A percentile compares a stretch with the other conserved stretches of the same genome.
phyloP scores from a whole-genome alignment of 805 yeast genomes.

The Zygotorulaspora chibaensis region DNA sequence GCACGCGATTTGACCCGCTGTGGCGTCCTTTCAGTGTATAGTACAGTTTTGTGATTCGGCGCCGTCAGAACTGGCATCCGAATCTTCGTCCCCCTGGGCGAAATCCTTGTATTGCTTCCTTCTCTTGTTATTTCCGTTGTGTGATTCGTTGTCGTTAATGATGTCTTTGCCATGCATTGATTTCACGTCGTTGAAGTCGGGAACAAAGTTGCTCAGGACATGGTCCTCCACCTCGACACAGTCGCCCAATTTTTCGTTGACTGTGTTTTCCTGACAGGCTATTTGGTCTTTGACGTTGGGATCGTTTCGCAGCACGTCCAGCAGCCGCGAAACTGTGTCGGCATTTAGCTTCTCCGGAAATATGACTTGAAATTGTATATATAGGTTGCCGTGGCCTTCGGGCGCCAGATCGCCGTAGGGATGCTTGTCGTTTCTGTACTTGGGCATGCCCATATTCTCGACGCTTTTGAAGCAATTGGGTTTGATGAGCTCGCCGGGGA shows the following conservation, averaged over 20 bases:
- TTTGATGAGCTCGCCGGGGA: constrained; percentile 50
- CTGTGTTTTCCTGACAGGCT: constrained; percentile 9
- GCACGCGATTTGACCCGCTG: too few relatives aligned
- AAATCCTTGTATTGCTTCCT: background rate
- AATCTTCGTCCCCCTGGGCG: constrained; percentile 1
- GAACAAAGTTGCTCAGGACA: constrained; percentile 20
- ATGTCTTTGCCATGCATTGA: constrained; percentile 2
- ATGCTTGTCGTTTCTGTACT: constrained; percentile 27
- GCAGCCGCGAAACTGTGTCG: constrained; percentile 19
- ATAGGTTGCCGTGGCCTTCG: constrained; percentile 47
- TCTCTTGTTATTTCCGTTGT: constrained; percentile 4
- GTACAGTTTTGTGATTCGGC: constrained; percentile 8
- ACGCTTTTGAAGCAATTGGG: constrained; percentile 44
- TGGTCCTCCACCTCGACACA: constrained; percentile 25
- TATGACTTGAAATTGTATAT: constrained; percentile 52
- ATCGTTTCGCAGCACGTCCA: constrained; percentile 18
- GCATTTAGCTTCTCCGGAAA: constrained; percentile 43
- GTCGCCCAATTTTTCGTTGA: constrained; percentile 16
- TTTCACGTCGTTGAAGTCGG: constrained; percentile 8
- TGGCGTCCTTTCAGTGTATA: constrained; percentile 1
- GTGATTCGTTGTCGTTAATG: background rate
- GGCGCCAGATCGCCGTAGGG: constrained; percentile 2
- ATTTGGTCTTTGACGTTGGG: constrained; percentile 15
- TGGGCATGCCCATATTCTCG: constrained; percentile 57
- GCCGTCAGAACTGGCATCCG: constrained; percentile 1